These are phyloP conservation scores for Penicillium olsonii DNA, from an alignment of 2,329 filamentous ascomycete genomes.

Conservation along the genomic window DNA sequence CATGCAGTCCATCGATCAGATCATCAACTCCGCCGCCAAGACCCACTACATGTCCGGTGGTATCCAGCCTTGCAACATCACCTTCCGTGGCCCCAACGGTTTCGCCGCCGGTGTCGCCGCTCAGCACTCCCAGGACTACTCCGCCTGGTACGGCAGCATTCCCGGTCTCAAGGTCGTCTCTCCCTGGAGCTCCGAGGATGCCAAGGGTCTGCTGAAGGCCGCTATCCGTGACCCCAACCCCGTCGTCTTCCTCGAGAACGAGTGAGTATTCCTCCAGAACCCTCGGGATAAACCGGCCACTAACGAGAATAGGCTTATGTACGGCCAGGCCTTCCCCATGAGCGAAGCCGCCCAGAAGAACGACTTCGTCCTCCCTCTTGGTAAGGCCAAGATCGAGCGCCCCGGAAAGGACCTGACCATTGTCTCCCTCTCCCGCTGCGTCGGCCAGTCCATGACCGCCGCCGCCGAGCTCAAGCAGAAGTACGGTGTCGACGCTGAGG, in stretches of 20 bases:
- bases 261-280: constrained; percentile 49
- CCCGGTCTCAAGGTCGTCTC: constrained; percentile 95
- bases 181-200: constrained; percentile 96
- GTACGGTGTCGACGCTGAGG: constrained; percentile 92
- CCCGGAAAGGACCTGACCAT: constrained; percentile 94
- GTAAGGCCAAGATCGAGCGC: constrained; percentile 99
- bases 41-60: constrained; percentile 99
- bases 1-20: constrained; percentile 99
- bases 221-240: constrained; percentile 98
- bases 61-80: constrained; percentile 99
- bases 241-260: constrained; percentile 86
- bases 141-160: constrained; percentile 97
- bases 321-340: constrained; percentile 95
- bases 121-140: constrained; percentile 99
- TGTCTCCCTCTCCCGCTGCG: constrained; percentile 90
- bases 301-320: constrained; percentile 61
- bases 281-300: neutral
- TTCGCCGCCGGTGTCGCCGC: constrained; percentile 94
- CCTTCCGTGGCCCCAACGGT: constrained; percentile 98
- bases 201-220: constrained; percentile 96
- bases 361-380: constrained; percentile 95
- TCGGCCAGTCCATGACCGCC: constrained; percentile 85
- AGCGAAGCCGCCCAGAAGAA: constrained; percentile 93
- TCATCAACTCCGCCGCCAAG: constrained; percentile 98
- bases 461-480: constrained; percentile 93